A percentile compares a stretch with the other conserved stretches of the same genome.
These are phyloP conservation scores for Tetragonia tetragonoides DNA, from an alignment of 148 eudicot species.

Conservation along the genomic window DNA sequence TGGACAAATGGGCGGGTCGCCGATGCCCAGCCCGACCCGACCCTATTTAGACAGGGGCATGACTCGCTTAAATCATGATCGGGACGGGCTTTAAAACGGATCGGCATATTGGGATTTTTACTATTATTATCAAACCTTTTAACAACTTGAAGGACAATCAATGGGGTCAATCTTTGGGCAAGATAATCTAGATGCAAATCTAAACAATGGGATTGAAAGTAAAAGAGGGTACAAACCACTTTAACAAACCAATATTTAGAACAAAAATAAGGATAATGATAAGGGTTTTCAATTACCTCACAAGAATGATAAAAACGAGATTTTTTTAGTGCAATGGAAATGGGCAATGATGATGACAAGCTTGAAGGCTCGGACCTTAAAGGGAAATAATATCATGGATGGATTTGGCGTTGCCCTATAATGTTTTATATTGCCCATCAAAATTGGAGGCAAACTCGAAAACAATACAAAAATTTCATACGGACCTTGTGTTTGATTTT, in stretches of 20 bases:
- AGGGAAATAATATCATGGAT: background rate
- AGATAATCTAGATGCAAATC: conserved; percentile 49
- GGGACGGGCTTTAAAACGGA: too few relatives aligned
- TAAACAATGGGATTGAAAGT: conserved; percentile 37
- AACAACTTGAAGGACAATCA: conserved; percentile 56
- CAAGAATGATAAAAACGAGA: conserved; percentile 8
- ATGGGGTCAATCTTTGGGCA: conserved; percentile 38
- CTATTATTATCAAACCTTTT: conserved; percentile 30
- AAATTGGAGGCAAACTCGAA: too few relatives aligned
- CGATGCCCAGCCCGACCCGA: too few relatives aligned
- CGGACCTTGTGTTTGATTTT: too few relatives aligned
- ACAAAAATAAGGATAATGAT: background rate
- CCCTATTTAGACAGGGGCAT: too few relatives aligned
- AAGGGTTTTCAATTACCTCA: conserved; percentile 23
- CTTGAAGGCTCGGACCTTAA: too few relatives aligned
- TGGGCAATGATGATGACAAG: too few relatives aligned
- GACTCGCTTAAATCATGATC: too few relatives aligned
- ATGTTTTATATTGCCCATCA: background rate
- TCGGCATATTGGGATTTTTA: background rate
- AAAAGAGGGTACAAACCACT: conserved; percentile 59
- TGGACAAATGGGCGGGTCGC: too few relatives aligned
- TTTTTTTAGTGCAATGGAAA: background rate
- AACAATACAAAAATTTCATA: too few relatives aligned
- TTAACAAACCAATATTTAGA: conserved; percentile 58
- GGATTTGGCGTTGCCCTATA: conserved; percentile 6